Conservation (phyloP, 2,329 filamentous ascomycete species). For the Nannizziopsis arthrosporioides region DNA sequence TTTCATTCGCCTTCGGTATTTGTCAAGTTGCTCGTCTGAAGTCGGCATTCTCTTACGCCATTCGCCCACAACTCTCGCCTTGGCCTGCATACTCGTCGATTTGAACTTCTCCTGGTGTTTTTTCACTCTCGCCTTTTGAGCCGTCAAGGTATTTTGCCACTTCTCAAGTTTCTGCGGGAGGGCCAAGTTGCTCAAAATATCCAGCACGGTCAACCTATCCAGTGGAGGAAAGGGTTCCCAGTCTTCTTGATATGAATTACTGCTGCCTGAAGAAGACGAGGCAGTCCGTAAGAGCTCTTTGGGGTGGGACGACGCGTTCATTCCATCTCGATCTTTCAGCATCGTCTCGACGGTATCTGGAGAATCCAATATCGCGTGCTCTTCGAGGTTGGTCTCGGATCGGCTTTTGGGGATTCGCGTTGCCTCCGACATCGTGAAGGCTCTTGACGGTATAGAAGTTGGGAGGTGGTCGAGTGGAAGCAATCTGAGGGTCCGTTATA, state of each 20-base stretch:
- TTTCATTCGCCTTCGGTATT: slow-evolving; percentile 79
- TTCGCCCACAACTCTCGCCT: slow-evolving; percentile 81
- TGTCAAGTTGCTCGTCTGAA: slow-evolving; percentile 83
- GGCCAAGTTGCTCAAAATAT: slow-evolving; percentile 85
- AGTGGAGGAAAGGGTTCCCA: slow-evolving; percentile 79
- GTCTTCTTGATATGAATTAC: slow-evolving; percentile 75
- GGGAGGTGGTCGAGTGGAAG: neutral
- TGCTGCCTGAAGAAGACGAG: slow-evolving; percentile 59
- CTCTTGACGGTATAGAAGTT: neutral
- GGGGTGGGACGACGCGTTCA: slow-evolving; percentile 25
- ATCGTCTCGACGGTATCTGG: slow-evolving; percentile 1
- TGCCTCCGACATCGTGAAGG: slow-evolving; percentile 20
- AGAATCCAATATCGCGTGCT: slow-evolving; percentile 10
- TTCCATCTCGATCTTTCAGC: neutral
- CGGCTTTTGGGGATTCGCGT: slow-evolving; percentile 18
- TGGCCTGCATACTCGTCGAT: slow-evolving; percentile 63
- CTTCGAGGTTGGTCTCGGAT: slow-evolving; percentile 18
- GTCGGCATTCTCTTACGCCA: slow-evolving; percentile 77
- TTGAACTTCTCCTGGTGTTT: slow-evolving; percentile 72
- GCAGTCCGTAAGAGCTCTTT: slow-evolving; percentile 58
- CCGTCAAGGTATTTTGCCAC: slow-evolving; percentile 68
- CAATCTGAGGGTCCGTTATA: neutral
- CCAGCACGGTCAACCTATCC: slow-evolving; percentile 81
- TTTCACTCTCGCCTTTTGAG: slow-evolving; percentile 74
- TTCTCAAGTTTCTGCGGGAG: slow-evolving; percentile 83